These are phyloP conservation scores for Fusarium cicatricum DNA, from an alignment of 2,329 filamentous ascomycete species.

Conservation along the genomic window DNA sequence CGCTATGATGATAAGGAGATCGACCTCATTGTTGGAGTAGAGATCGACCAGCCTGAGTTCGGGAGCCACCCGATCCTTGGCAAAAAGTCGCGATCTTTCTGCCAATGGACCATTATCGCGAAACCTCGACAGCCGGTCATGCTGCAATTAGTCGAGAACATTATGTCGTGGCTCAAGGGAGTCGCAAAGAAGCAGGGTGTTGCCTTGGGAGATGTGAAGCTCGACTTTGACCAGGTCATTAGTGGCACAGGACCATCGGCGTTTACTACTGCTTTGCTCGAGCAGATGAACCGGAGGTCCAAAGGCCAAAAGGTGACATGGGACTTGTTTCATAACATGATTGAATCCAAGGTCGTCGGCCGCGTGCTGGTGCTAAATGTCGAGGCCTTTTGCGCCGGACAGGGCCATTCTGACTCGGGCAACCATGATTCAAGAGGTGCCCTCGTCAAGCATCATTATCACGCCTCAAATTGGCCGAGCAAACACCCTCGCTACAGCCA, in stretches of 20 bases:
- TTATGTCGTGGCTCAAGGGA: conserved; percentile 70
- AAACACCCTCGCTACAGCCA: conserved; percentile 72
- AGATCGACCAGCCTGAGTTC: conserved; percentile 75
- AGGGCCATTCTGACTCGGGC: conserved; percentile 76
- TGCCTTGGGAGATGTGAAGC: conserved; percentile 65
- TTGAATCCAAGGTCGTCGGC: conserved; percentile 70
- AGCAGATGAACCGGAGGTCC: conserved; percentile 64
- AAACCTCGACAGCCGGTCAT: conserved; percentile 74
- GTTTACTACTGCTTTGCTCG: conserved; percentile 71
- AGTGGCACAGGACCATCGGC: conserved; percentile 76
- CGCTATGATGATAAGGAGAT: conserved; percentile 70
- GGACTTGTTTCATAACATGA: conserved; percentile 71
- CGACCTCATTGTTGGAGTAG: conserved; percentile 74
- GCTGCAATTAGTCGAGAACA: conserved; percentile 72
- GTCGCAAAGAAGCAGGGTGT: conserved; percentile 67
- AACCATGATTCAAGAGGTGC: conserved; percentile 73
- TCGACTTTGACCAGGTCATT: conserved; percentile 78
- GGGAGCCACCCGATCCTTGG: conserved; percentile 70
- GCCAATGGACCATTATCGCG: conserved; percentile 79
- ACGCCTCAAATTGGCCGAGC: conserved; percentile 76
- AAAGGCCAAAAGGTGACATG: conserved; percentile 59
- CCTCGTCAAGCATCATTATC: conserved; percentile 77
- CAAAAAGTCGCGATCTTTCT: conserved; percentile 74
- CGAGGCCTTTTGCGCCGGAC: conserved; percentile 76
- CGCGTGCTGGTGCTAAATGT: conserved; percentile 73